Conservation (phyloP, 2,329 filamentous ascomycete species). For the Colletotrichum plurivorum region DNA sequence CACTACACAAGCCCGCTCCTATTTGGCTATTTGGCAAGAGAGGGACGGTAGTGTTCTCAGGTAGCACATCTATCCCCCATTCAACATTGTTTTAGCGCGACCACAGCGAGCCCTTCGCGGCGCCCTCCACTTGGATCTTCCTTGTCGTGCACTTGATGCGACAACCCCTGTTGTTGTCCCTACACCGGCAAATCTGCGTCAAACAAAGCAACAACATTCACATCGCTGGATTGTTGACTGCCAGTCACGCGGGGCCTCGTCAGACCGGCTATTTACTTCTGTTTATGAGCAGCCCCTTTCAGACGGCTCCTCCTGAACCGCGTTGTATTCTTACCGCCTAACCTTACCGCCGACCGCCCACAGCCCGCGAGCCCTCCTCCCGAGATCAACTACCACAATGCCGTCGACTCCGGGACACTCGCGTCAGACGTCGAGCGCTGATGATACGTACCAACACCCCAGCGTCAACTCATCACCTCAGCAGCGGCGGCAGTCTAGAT, state of each 20-base stretch:
- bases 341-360: slow-evolving; percentile 1
- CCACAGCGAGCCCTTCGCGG: neutral
- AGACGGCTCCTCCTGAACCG: slow-evolving; percentile 9
- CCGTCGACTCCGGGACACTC: slow-evolving; percentile 71
- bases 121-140: slow-evolving; percentile 30
- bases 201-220: slow-evolving; percentile 36
- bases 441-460: slow-evolving; percentile 53
- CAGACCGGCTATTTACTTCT: slow-evolving; percentile 12
- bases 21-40: slow-evolving; percentile 28
- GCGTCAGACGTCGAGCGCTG: slow-evolving; percentile 69
- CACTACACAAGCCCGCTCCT: neutral
- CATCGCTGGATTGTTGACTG: slow-evolving; percentile 12
- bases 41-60: slow-evolving; percentile 4
- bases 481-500: slow-evolving; percentile 64
- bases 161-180: slow-evolving; percentile 40
- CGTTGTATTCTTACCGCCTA: neutral
- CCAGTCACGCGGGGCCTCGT: slow-evolving; percentile 21
- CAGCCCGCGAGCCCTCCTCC: neutral
- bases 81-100: slow-evolving; percentile 20
- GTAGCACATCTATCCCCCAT: slow-evolving; percentile 18
- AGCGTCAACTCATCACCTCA: slow-evolving; percentile 61
- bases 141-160: slow-evolving; percentile 42
- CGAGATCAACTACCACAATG: slow-evolving; percentile 50
- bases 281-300: neutral
- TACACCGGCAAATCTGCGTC: slow-evolving; percentile 39